Percentiles rank a stretch among this genome's conserved stretches.
phyloP scores from a whole-genome alignment of 2,329 filamentous ascomycete genomes.

The Aureobasidium subglaciale region DNA sequence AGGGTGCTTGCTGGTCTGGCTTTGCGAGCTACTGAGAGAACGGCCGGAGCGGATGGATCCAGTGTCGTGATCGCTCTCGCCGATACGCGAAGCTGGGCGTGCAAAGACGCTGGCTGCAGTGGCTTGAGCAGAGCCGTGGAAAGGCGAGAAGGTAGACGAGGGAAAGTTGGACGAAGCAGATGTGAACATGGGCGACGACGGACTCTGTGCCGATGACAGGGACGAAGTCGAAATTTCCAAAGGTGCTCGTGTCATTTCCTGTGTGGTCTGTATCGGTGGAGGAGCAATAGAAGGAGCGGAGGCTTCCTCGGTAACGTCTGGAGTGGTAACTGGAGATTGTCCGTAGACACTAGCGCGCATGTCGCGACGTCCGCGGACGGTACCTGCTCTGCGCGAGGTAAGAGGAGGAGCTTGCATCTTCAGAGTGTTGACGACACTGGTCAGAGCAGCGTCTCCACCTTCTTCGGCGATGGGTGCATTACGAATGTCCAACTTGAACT shows the following conservation, averaged over 20 bases:
- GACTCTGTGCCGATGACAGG: constrained; percentile 9
- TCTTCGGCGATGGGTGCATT: constrained; percentile 74
- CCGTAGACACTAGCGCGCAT: constrained; percentile 87
- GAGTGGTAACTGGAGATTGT: constrained; percentile 39
- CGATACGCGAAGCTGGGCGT: constrained; percentile 20
- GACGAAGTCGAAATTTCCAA: constrained; percentile 10
- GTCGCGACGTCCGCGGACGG: constrained; percentile 79
- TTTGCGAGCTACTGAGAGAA: constrained; percentile 62
- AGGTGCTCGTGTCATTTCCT: constrained; percentile 6
- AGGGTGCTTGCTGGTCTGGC: constrained; percentile 64
- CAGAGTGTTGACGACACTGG: constrained; percentile 67
- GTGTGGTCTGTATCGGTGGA: constrained; percentile 17
- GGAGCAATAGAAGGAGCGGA: constrained; percentile 20
- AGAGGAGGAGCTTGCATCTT: constrained; percentile 54
- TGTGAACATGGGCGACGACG: constrained; percentile 20
- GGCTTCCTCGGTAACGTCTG: constrained; percentile 31
- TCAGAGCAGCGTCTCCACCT: constrained; percentile 63
- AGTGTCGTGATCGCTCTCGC: constrained; percentile 54
- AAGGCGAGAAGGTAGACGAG: constrained; percentile 26
- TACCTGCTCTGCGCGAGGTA: constrained; percentile 48
- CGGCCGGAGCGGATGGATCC: constrained; percentile 86
- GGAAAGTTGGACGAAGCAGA: constrained; percentile 24
- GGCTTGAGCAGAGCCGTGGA: constrained; percentile 18
- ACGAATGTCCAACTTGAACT: constrained; percentile 73
- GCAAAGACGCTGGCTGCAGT: constrained; percentile 25